Evolutionary conservation across 176 grass and related monocot genomes (phyloP), one percentile per base, ranked within the genome.

Genomic region (Aechmea fasciata): DNA sequence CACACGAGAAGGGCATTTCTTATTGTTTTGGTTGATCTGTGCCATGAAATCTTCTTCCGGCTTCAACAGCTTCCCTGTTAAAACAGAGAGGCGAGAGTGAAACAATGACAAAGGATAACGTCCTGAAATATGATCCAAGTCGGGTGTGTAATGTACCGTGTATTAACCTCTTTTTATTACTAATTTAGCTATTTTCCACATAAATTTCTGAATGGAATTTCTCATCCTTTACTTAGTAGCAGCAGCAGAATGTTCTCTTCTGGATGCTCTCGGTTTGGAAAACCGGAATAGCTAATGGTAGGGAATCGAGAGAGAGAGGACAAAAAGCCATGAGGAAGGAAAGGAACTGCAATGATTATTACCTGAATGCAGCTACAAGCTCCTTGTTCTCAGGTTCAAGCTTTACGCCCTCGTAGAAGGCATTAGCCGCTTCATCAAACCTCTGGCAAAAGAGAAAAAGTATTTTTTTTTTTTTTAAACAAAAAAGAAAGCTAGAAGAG

Each of bases 291-390:
- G 24, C 24, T 8, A 41, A 28, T 20, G 24, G 17, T 2, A 17
- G 33, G 51, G 11, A 15, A 72, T 69, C 10, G 0, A 10, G 22
- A 65, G 22, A 65, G 51, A 23, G 10, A 10, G 54, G 51, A 53
- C 49, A 65, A 48, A 65, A 63, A 22, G 15, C 1, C 11, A 20
- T 11, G 49, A 77, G 10, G 18, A 20, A 69, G 13, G 47, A 49
- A 70, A 57, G 28, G 62, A 2, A 66, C 14, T 1, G 9, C 1
- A 9, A 41, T n/a, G 25, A 49, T 48, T 71, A 70, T 19, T 75
- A 96, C 92, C 88, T 92, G 84, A 97, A 97, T 10, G 93, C 79
- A 71, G 57, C 80, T 48, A 92, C 79, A 19, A 97, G 89, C 84
- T 97, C 93, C 54, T 72, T 80, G 69, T 92, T 97, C 76, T 97